A percentile compares a stretch with the other conserved stretches of the same genome.
Conservation (phyloP, 2,329 filamentous ascomycete species). For the Tolypocladium cylindrosporum region DNA sequence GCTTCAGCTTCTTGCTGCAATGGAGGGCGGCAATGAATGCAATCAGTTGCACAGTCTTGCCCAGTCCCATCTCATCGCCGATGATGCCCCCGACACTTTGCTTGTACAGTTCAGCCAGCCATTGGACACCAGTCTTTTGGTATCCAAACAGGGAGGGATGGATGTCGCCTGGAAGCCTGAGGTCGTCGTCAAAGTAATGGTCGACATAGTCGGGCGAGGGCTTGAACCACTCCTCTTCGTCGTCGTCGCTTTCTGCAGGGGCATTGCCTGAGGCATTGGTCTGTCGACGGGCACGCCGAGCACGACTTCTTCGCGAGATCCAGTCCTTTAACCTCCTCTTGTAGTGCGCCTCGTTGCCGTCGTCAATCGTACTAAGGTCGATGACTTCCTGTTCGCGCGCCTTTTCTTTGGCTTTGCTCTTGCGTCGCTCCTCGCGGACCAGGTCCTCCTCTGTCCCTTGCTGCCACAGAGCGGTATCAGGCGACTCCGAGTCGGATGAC, state of each 20-base stretch:
- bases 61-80: slow-evolving; percentile 97
- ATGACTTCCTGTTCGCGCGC: slow-evolving; percentile 27
- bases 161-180: slow-evolving; percentile 84
- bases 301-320: slow-evolving; percentile 43
- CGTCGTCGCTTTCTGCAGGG: slow-evolving; percentile 31
- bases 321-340: slow-evolving; percentile 66
- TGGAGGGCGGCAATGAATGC: slow-evolving; percentile 85
- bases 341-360: slow-evolving; percentile 79
- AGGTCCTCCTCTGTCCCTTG: slow-evolving; percentile 29
- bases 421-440: slow-evolving; percentile 27
- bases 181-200: slow-evolving; percentile 61
- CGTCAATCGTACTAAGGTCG: slow-evolving; percentile 58
- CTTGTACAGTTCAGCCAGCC: slow-evolving; percentile 85
- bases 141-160: slow-evolving; percentile 90
- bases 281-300: slow-evolving; percentile 28
- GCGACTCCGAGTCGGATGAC: slow-evolving; percentile 20
- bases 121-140: slow-evolving; percentile 93
- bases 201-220: slow-evolving; percentile 78
- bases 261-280: slow-evolving; percentile 21
- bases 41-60: slow-evolving; percentile 69
- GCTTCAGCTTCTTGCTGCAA: slow-evolving; percentile 75
- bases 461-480: slow-evolving; percentile 25
- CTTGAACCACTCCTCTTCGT: slow-evolving; percentile 64
- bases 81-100: slow-evolving; percentile 90
- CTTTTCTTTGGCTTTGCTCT: slow-evolving; percentile 29